Percentiles rank a stretch among this genome's conserved stretches.
Conservation (phyloP, 768 basidiomycete species). For the Boletus vermiculosoides region DNA sequence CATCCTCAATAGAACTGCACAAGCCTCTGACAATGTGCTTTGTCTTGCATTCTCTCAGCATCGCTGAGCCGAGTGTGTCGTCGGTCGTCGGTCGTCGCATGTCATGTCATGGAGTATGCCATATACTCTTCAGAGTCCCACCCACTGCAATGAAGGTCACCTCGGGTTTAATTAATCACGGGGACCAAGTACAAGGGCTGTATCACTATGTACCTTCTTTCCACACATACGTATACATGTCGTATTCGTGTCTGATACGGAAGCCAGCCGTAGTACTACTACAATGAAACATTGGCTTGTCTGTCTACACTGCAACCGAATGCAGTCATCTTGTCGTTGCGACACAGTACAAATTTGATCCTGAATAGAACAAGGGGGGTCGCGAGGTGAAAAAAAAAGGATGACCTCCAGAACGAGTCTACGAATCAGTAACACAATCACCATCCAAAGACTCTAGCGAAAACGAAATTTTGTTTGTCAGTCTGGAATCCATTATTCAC, state of each 20-base stretch:
- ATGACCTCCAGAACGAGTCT: background rate
- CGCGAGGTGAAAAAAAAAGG: background rate
- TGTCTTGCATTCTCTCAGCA: background rate
- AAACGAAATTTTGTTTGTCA: background rate
- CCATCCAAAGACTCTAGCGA: constrained; percentile 28
- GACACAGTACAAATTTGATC: background rate
- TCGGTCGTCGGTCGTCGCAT: background rate
- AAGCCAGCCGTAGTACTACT: background rate
- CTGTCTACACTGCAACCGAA: background rate
- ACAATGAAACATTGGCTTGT: background rate
- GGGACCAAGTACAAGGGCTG: background rate
- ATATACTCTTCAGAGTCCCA: background rate
- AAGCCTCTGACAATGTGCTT: background rate
- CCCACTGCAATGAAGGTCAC: background rate
- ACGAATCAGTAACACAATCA: background rate
- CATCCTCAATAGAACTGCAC: background rate
- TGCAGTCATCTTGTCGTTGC: background rate
- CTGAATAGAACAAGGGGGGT: background rate
- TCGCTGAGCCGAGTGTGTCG: background rate
- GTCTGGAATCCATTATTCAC: background rate
- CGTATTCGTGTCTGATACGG: background rate
- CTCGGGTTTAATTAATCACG: background rate
- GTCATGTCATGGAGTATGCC: background rate
- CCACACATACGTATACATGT: background rate
- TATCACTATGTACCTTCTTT: background rate